phyloP scores from a whole-genome alignment of 2,329 filamentous ascomycete species.

The Botrytis sinoallii region DNA sequence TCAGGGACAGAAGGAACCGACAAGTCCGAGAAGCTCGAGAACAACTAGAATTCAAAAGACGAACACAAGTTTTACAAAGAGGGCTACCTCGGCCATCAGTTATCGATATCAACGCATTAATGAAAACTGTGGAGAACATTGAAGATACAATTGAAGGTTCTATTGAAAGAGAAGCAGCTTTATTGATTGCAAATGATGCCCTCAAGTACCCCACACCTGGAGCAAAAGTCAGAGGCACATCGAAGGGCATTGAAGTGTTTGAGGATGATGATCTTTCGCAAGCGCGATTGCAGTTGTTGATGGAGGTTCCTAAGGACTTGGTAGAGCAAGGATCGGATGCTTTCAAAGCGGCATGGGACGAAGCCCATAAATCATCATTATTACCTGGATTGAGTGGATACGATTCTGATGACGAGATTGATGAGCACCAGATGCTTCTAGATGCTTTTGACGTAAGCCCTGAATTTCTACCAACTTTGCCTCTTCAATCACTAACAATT shows the following conservation, averaged over 20 bases:
- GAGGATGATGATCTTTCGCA: slow-evolving; percentile 70
- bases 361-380: slow-evolving; percentile 52
- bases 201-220: slow-evolving; percentile 68
- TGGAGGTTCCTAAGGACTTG: slow-evolving; percentile 45
- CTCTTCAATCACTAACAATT: slow-evolving; percentile 24
- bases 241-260: slow-evolving; percentile 59
- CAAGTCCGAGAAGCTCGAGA: slow-evolving; percentile 68
- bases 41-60: slow-evolving; percentile 71
- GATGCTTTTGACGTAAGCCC: slow-evolving; percentile 69
- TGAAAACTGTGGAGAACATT: slow-evolving; percentile 59
- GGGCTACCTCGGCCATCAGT: slow-evolving; percentile 72
- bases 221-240: slow-evolving; percentile 59
- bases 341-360: slow-evolving; percentile 53
- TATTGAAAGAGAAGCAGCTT: slow-evolving; percentile 73
- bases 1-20: slow-evolving; percentile 75
- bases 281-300: slow-evolving; percentile 70
- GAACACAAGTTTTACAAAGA: slow-evolving; percentile 88
- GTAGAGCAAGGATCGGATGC: slow-evolving; percentile 50
- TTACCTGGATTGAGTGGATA: slow-evolving; percentile 81
- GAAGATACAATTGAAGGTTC: slow-evolving; percentile 63
- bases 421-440: slow-evolving; percentile 36
- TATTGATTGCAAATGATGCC: slow-evolving; percentile 80
- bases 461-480: slow-evolving; percentile 3
- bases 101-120: slow-evolving; percentile 67
- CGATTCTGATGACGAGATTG: slow-evolving; percentile 64